Percentiles rank a stretch among this genome's conserved stretches.
Evolutionary conservation across 2,329 filamentous ascomycete species (phyloP).

Genomic region (Mollisiaceae sp.): DNA sequence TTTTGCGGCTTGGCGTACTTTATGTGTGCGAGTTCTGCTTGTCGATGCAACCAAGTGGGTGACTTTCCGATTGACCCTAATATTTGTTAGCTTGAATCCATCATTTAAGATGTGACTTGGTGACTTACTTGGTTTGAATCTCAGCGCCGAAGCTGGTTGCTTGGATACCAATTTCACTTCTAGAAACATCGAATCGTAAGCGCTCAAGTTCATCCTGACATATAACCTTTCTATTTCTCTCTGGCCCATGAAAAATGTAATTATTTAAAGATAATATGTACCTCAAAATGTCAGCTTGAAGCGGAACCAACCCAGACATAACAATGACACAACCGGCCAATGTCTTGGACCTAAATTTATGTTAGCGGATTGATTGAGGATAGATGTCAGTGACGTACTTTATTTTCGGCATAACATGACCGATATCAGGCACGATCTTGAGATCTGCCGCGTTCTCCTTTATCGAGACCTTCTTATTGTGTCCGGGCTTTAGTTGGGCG

Average conservation of each 20-base stretch:
- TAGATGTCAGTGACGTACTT: conserved; percentile 57
- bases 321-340: conserved; percentile 80
- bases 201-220: background rate
- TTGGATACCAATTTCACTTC: conserved; percentile 86
- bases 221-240: background rate
- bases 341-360: conserved; percentile 55
- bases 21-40: conserved; percentile 79
- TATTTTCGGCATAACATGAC: conserved; percentile 79
- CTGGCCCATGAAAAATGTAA: background rate
- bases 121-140: conserved; percentile 50
- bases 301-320: conserved; percentile 86
- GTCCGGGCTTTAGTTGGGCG: conserved; percentile 44
- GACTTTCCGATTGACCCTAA: conserved; percentile 62
- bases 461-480: conserved; percentile 50
- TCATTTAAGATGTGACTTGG: too few species aligned
- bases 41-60: conserved; percentile 78
- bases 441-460: conserved; percentile 52
- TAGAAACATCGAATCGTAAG: conserved; percentile 36
- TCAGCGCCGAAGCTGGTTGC: conserved; percentile 83
- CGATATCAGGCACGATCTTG: conserved; percentile 80
- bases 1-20: conserved; percentile 84
- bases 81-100: conserved; percentile 13
- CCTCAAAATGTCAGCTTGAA: conserved; percentile 76
- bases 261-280: conserved; percentile 38
- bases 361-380: conserved; percentile 30